Conservation (phyloP, 495 filamentous ascomycete genomes). For the Tuber calosporum region DNA sequence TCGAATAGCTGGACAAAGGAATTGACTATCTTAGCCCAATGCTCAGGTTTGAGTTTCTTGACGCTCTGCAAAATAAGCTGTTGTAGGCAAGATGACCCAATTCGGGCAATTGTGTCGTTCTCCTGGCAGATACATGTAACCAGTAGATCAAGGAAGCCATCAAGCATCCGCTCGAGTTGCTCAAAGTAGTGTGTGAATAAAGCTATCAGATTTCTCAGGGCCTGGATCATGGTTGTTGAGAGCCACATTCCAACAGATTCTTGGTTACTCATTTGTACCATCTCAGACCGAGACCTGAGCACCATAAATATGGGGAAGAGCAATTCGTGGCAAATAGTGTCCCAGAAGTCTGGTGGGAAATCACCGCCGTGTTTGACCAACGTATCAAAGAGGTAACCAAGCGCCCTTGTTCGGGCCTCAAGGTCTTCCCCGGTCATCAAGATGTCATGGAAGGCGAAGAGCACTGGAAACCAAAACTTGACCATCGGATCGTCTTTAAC, state of each 20-base stretch:
- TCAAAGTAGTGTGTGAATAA: constrained; percentile 98
- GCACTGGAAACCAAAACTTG: constrained; percentile 87
- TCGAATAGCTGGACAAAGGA: constrained; percentile 94
- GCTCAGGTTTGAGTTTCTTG: constrained; percentile 71
- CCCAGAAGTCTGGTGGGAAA: constrained; percentile 94
- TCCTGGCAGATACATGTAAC: constrained; percentile 97
- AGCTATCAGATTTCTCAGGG: constrained; percentile 93
- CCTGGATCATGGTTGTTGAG: constrained; percentile 98
- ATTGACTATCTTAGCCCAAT: constrained; percentile 90
- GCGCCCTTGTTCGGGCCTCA: constrained; percentile 88
- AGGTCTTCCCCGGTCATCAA: constrained; percentile 98
- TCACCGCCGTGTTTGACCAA: constrained; percentile 81
- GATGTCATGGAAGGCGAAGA: constrained; percentile 98
- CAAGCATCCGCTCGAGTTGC: constrained; percentile 89
- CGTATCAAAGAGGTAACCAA: constrained; percentile 93
- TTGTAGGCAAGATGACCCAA: constrained; percentile 95
- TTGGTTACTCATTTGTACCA: constrained; percentile 84
- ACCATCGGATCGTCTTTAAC: constrained; percentile 68
- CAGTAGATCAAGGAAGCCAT: constrained; percentile 84
- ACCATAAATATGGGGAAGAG: constrained; percentile 99
- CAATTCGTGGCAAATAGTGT: constrained; percentile 92
- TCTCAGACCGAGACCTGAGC: constrained; percentile 87
- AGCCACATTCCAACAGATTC: constrained; percentile 98
- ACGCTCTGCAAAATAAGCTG: constrained; percentile 95
- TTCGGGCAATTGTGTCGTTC: constrained; percentile 95